Base-by-base conservation (phyloP, 768 basidiomycete species). In the Melanogaster broomeanus region DNA sequence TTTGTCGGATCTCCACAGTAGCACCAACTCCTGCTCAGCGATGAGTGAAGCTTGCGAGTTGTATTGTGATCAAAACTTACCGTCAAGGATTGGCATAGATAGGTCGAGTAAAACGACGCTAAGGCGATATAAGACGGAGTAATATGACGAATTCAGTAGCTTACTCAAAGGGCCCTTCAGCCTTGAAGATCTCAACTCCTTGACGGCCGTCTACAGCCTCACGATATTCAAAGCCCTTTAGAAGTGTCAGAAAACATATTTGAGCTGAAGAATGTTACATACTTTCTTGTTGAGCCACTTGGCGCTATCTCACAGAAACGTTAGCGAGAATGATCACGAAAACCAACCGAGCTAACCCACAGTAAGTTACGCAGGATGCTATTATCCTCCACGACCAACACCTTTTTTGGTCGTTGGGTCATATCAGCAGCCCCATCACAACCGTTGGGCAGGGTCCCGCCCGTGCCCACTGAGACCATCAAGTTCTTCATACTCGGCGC, bases 51-150 rank as follows among this genome's bases (percentile, higher is more conserved):
- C 3, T 24, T 40, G 24, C 11, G 27, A 6, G 4, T 16, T 21
- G 13, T n/a, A 19, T 12, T 34, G 18, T 28, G 28, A 31, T 48
- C 18, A 54, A 27, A 45, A 58, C 75, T 53, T 45, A 84, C 91
- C 95, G 65, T 97, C 92, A 49, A 97, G 80, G n/a, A 91, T 69
- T 1, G 93, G 95, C 94, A 97, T 97, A 1, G 90, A 93, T 49
- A 97, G 72, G 68, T 97, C 94, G 52, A 97, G 74, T 13, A 95
- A 77, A 31, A 95, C 87, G 30, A 93, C 82, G 55, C 93, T 95
- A 45, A 47, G 42, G 31, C 46, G 47, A n/a, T 13, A 41, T 46
- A 18, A 58, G 48, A 35, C 24, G 21, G 47, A 5, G 35, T 18
- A 3, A 40, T n/a, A 48, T 5, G 46, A 31, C 16, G 16, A 24